Percentiles rank a stretch among this genome's conserved stretches.
Conservation (phyloP, 176 grass and related monocot genomes). For the Poa pratensis region DNA sequence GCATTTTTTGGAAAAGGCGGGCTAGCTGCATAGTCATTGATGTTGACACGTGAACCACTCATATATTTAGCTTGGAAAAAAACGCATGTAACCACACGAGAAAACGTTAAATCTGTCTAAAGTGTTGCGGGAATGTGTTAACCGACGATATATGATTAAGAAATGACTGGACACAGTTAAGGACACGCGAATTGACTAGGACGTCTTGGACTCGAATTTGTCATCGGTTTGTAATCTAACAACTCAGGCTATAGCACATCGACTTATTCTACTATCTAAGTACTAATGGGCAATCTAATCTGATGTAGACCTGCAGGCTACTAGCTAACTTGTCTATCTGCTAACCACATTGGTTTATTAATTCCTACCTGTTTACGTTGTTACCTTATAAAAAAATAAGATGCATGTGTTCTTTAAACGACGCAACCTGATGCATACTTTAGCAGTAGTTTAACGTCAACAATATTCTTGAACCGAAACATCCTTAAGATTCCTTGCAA, state of each 20-base stretch:
- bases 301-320: conserved; percentile 24
- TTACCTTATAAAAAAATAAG: background rate
- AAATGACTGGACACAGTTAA: background rate
- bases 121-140: too few species aligned
- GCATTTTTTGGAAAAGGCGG: too few species aligned
- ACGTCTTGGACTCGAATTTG: background rate
- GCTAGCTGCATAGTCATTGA: too few species aligned
- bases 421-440: background rate
- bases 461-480: background rate
- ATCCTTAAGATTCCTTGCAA: background rate
- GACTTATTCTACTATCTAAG: background rate
- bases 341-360: background rate
- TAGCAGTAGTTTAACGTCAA: background rate
- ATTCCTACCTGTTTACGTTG: background rate
- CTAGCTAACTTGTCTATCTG: background rate
- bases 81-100: too few species aligned
- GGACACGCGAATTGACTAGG: background rate
- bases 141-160: background rate
- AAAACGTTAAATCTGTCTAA: too few species aligned
- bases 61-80: too few species aligned
- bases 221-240: background rate
- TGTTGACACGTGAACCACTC: too few species aligned
- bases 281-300: background rate
- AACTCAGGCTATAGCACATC: background rate
- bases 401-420: background rate